Evolutionary conservation across 1,284 basidiomycete genomes (phyloP).

Genomic region (Ganoderma sinense): DNA sequence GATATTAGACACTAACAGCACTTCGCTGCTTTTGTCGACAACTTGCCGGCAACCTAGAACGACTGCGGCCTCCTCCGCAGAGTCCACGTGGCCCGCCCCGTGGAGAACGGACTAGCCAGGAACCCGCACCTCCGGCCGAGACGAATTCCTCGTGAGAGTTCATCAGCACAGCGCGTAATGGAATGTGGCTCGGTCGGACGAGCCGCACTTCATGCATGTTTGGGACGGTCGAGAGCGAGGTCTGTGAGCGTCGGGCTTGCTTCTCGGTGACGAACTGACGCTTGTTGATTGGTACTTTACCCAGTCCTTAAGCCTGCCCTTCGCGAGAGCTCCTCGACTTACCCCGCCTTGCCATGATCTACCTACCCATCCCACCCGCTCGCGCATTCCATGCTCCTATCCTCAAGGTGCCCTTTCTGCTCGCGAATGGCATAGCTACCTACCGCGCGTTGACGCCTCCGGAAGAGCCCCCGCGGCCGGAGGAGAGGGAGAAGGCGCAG

Average conservation of each 20-base stretch:
- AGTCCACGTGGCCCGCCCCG: neutral
- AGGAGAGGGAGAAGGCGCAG: neutral
- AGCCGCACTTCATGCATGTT: neutral
- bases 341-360: neutral
- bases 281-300: neutral
- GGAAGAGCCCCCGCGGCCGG: neutral
- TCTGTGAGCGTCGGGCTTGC: neutral
- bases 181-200: neutral
- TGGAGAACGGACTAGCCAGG: neutral
- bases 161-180: neutral
- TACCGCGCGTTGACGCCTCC: conserved; percentile 1
- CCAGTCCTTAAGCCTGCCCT: neutral
- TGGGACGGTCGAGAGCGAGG: neutral
- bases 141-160: neutral
- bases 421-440: conserved; percentile 2
- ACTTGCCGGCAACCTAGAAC: neutral
- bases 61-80: too few relatives aligned
- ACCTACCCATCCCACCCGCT: neutral
- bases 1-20: too few relatives aligned
- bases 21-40: neutral
- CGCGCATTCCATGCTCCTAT: neutral
- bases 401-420: conserved; percentile 3
- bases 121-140: neutral
- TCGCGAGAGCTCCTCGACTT: neutral
- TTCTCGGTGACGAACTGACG: neutral